These are phyloP conservation scores for Citrus trifoliata DNA, from an alignment of 345 rosid species.

Conservation along the genomic window DNA sequence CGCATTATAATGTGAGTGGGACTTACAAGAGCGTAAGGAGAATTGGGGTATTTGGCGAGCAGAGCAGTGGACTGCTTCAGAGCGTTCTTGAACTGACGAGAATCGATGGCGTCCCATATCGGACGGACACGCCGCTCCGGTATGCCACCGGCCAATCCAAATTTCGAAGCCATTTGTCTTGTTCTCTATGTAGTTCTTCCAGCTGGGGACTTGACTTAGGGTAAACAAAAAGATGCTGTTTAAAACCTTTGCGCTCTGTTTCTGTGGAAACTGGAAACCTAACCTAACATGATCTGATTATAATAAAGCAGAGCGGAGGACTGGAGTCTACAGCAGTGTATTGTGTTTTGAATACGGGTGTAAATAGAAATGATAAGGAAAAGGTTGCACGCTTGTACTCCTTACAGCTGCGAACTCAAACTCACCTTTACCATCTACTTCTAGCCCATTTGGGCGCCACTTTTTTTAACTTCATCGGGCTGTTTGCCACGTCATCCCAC, in stretches of 20 bases:
- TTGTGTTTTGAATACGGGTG: background rate
- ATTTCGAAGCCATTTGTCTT: slow-evolving; percentile 71
- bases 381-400: no score
- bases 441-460: no score
- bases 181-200: no score
- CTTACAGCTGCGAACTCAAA: no score
- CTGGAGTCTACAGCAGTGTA: no score
- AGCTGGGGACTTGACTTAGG: background rate
- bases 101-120: slow-evolving; percentile 95
- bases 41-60: slow-evolving; percentile 77
- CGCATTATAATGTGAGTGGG: background rate
- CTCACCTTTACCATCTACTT: no score
- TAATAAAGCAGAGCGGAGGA: no score
- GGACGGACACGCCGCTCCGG: slow-evolving; percentile 99
- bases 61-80: slow-evolving; percentile 73
- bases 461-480: no score
- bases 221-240: background rate
- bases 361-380: background rate
- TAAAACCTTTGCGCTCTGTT: background rate
- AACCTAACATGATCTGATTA: no score
- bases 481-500: no score
- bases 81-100: slow-evolving; percentile 94
- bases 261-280: background rate
- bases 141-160: slow-evolving; percentile 89
- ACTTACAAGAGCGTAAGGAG: slow-evolving; percentile 88